Percentiles rank a stretch among this genome's conserved stretches.
These are phyloP conservation scores for Gentiana macrophylla DNA, from an alignment of 257 asterid species.

Conservation along the genomic window DNA sequence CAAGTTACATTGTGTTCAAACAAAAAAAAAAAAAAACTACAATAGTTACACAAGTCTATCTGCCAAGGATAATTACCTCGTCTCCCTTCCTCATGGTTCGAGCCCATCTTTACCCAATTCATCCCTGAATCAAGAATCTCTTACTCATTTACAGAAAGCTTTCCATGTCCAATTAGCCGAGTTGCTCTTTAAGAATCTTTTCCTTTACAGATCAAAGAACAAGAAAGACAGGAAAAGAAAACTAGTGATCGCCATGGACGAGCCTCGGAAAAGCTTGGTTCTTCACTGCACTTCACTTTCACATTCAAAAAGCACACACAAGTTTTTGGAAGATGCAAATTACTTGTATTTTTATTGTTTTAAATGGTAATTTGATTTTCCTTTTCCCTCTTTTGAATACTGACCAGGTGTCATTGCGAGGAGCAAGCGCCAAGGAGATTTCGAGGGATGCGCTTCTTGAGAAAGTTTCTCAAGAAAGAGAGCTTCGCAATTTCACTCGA, in stretches of 20 bases:
- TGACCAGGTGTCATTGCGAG: conserved; percentile 82
- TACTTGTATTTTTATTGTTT: neutral
- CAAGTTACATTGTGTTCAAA: too few species aligned
- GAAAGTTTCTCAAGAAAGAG: conserved; percentile 71
- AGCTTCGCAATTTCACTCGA: conserved; percentile 58
- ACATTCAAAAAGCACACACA: neutral
- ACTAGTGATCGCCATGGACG: conserved; percentile 19
- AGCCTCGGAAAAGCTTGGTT: conserved; percentile 27
- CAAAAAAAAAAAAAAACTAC: too few species aligned
- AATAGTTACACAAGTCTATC: too few species aligned
- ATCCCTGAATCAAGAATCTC: too few species aligned
- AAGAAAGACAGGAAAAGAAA: too few species aligned
- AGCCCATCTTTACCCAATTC: too few species aligned
- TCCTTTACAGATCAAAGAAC: neutral
- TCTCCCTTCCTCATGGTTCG: too few species aligned
- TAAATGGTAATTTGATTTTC: neutral
- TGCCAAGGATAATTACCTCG: too few species aligned
- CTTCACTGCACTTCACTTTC: neutral
- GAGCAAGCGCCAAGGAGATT: conserved; percentile 82
- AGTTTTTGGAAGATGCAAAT: neutral
- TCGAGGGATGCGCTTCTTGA: conserved; percentile 74
- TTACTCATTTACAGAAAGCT: too few species aligned
- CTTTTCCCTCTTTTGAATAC: conserved; percentile 5
- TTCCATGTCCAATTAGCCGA: too few species aligned
- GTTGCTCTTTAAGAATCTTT: too few species aligned